Base-by-base conservation (phyloP, 2,329 filamentous ascomycete species). In the Monilinia polystroma region DNA sequence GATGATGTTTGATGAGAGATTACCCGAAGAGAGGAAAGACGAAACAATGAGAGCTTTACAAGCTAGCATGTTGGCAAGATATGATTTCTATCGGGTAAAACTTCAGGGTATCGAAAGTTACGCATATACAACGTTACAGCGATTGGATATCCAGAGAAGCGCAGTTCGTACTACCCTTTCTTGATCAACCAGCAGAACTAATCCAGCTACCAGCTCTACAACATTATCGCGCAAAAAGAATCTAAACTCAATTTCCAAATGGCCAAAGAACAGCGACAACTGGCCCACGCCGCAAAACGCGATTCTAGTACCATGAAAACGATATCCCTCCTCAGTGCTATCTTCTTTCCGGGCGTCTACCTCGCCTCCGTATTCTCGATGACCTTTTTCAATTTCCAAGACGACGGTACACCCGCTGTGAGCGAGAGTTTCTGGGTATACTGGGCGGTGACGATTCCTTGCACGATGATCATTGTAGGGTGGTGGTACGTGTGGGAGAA, bases 181-280 rank as follows among this genome's bases (percentile, higher is more conserved):
- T n/a, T 47, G 14, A 64, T 2, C 23, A 8, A 16, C 18, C 11
- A 14, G 23, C 29, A 49, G n/a, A 26, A 41, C 63, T 65, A 49
- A 58, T 23, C 41, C 20, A 3, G 64, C 18, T 38, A 29, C 14
- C 66, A 87, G 85, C 78, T 89, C 10, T 88, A 88, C 76, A 88
- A 88, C 75, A 86, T 88, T 75, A 87, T 88, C 74, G 84, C 85
- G 4, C 86, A 88, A 77, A 84, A 85, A 64, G 86, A 88, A 74
- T 86, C 84, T 6, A 84, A 87, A 68, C 81, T 89, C 66, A 87
- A 86, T 71, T 82, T 89, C 59, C 81, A 87, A 74, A 88, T 81
- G 41, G 78, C 77, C 29, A 76, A 75, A 1, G 78, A 81, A 51
- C 79, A 82, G 54, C 74, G 80, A 10, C 77, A 76, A 52, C 71